These are phyloP conservation scores for Fusarium sp. DNA, from an alignment of 2,329 filamentous ascomycete genomes.

Conservation along the genomic window DNA sequence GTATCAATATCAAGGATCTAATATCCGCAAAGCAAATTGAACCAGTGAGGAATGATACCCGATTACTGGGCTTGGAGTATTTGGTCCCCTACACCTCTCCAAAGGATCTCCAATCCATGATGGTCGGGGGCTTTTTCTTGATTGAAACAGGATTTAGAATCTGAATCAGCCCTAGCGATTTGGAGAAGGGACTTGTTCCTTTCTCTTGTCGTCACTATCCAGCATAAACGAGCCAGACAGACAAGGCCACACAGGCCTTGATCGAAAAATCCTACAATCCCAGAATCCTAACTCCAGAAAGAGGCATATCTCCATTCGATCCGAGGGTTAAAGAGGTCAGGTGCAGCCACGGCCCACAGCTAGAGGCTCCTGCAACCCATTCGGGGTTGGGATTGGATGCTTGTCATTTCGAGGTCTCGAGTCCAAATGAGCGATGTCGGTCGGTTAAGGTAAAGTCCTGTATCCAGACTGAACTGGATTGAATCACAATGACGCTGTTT, in stretches of 20 bases:
- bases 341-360: conserved; percentile 45
- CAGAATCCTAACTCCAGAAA: conserved; percentile 37
- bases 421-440: conserved; percentile 34
- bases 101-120: conserved; percentile 28
- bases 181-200: conserved; percentile 34
- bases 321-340: conserved; percentile 43
- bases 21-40: conserved; percentile 1
- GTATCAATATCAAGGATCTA: background rate
- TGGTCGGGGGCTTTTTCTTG: conserved; percentile 23
- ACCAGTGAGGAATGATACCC: conserved; percentile 5
- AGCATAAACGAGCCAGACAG: conserved; percentile 5
- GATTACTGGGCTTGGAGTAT: conserved; percentile 4
- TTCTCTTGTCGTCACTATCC: conserved; percentile 35
- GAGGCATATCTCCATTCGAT: conserved; percentile 44
- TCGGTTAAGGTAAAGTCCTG: background rate
- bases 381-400: conserved; percentile 31
- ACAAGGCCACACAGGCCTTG: conserved; percentile 15
- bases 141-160: conserved; percentile 20
- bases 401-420: conserved; percentile 33
- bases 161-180: conserved; percentile 39
- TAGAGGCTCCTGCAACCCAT: conserved; percentile 43
- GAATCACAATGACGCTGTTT: conserved; percentile 43
- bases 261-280: conserved; percentile 31
- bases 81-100: conserved; percentile 1
- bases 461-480: conserved; percentile 18